phyloP scores from a whole-genome alignment of 2,329 filamentous ascomycete species.

The Xylaria sp. region DNA sequence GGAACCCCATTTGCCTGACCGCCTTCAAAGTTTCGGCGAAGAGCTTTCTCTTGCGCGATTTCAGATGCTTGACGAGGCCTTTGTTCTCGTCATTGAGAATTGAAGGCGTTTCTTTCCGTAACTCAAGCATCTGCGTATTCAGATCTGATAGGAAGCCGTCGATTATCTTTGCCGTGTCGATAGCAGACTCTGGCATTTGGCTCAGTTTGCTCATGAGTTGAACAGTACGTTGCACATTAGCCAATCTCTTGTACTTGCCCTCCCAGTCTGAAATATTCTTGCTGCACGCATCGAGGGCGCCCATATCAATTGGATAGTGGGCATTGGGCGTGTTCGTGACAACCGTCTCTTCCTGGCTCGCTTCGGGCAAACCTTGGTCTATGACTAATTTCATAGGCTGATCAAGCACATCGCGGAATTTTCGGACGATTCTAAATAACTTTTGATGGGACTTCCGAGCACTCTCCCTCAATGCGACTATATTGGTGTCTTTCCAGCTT shows the following conservation, averaged over 20 bases:
- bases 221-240: constrained; percentile 75
- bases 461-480: constrained; percentile 87
- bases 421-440: constrained; percentile 89
- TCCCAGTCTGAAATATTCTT: constrained; percentile 54
- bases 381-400: constrained; percentile 78
- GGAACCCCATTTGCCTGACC: constrained; percentile 89
- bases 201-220: constrained; percentile 78
- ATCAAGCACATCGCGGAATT: constrained; percentile 83
- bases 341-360: constrained; percentile 43
- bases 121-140: constrained; percentile 73
- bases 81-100: constrained; percentile 90
- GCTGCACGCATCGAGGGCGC: constrained; percentile 51
- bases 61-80: constrained; percentile 84
- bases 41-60: constrained; percentile 87
- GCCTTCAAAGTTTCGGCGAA: constrained; percentile 89
- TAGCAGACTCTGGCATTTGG: constrained; percentile 60
- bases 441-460: constrained; percentile 91
- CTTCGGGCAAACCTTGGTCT: constrained; percentile 68
- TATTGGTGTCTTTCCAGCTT: constrained; percentile 98
- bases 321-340: constrained; percentile 35
- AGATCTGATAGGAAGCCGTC: constrained; percentile 76
- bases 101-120: constrained; percentile 85
- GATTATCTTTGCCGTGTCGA: constrained; percentile 70
- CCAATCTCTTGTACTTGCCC: constrained; percentile 71
- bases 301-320: constrained; percentile 51